Conservation (phyloP, 306 rosid genomes). For the Rubus idaeus region DNA sequence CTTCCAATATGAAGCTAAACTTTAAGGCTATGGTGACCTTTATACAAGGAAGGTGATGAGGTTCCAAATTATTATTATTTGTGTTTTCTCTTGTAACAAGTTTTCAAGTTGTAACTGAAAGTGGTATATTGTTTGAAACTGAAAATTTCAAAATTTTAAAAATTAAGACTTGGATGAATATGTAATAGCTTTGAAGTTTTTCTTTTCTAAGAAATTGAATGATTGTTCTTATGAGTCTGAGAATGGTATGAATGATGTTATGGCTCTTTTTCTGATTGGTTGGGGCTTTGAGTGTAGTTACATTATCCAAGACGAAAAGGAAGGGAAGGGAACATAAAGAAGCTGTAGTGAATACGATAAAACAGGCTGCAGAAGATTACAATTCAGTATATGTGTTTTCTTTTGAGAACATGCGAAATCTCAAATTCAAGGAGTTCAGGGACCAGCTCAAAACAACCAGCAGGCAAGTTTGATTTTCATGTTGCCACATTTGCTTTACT, state of each 20-base stretch:
- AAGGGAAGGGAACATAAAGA: conserved; percentile 87
- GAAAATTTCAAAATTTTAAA: not conserved
- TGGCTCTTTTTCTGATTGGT: not conserved
- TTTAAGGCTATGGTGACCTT: too few species aligned
- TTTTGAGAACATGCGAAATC: conserved; percentile 92
- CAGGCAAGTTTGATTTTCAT: conserved; percentile 38
- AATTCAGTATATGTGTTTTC: conserved; percentile 64
- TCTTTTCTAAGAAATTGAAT: not conserved
- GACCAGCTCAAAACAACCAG: conserved; percentile 67
- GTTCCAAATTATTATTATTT: too few species aligned
- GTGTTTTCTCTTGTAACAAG: not conserved
- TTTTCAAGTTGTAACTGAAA: too few species aligned
- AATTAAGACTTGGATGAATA: not conserved
- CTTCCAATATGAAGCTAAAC: too few species aligned
- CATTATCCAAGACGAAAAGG: conserved; percentile 88
- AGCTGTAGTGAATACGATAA: conserved; percentile 54
- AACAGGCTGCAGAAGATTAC: conserved; percentile 72
- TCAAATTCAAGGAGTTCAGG: conserved; percentile 84
- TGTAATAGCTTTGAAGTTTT: not conserved
- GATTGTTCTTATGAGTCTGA: not conserved
- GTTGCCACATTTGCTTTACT: not conserved
- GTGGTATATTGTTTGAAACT: not conserved
- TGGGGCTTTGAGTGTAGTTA: conserved; percentile 50
- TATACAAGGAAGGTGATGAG: too few species aligned
- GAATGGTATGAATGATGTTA: not conserved